Base-by-base conservation (phyloP, 495 filamentous ascomycete species). In the Trichoderma gamsii region DNA sequence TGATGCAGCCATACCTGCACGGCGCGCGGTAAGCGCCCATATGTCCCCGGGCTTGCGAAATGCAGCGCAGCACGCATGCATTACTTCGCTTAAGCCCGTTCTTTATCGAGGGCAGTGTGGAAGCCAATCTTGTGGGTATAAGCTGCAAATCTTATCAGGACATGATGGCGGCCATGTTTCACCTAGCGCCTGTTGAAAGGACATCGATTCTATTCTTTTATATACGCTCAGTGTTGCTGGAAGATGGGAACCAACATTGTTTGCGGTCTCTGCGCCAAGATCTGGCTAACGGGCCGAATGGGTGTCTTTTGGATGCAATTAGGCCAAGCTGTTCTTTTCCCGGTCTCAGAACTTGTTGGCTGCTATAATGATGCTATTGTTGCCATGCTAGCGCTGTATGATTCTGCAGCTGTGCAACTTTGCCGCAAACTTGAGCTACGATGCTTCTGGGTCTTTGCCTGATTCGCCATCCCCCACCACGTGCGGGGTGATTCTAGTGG, bases 391-490 rank as follows among this genome's bases (percentile, higher is more conserved):
- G 4, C 49, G 49, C n/a, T 21, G n/a, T 21, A 21, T 11, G 9
- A 21, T 52, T 18, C 49, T 46, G 43, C 18, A 46, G 18, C 12
- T 11, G 43, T 15, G 3, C 49, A 52, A 23, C 49, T 46, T 46
- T 46, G 43, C 43, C 18, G 21, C 49, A 52, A 52, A 21, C n/a
- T 7, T 52, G 49, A 23, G 49, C 49, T 6, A 3, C 21, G 49
- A 5, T 23, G 49, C 5, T 21, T 52, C 49, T 11, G 49, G 8
- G 18, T 18, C n/a, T 8, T 18, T 23, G 13, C 44, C 21, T 52
- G n/a, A 52, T 23, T 52, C n/a, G n/a, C 49, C 49, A 52, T 52
- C 49, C 49, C 49, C 49, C 49, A 52, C 49, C 49, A 52, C 49
- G n/a, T 23, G 49, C 49, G 49, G 49, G 49, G 49, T 52, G 49